These are phyloP conservation scores for Asterophora parasitica DNA, from an alignment of 768 basidiomycete genomes.

Conservation along the genomic window DNA sequence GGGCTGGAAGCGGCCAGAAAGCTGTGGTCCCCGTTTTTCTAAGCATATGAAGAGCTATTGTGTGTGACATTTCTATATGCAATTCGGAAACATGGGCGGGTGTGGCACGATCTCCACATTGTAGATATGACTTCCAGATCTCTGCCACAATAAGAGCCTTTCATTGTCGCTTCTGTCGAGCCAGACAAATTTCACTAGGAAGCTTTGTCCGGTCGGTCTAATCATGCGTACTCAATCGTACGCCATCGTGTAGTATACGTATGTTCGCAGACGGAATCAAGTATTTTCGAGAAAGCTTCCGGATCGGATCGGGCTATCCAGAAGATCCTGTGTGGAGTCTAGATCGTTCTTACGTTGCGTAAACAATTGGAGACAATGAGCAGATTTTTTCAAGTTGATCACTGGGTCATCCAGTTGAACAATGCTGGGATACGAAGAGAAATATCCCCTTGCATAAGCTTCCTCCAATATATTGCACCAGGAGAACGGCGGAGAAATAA, in stretches of 20 bases:
- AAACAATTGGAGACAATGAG: too few species aligned
- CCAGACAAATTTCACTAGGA: neutral
- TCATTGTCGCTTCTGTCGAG: neutral
- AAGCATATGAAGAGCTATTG: neutral
- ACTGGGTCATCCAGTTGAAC: too few species aligned
- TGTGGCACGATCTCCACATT: neutral
- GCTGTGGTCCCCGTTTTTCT: conserved; percentile 6
- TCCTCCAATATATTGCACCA: neutral
- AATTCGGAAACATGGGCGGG: neutral
- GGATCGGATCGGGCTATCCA: neutral
- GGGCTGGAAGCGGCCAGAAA: neutral
- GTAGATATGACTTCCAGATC: neutral
- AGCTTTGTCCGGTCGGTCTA: conserved; percentile 3
- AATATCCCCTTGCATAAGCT: neutral
- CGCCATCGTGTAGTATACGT: neutral
- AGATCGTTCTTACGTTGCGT: too few species aligned
- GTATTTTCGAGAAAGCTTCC: conserved; percentile 1
- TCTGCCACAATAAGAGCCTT: conserved; percentile 1
- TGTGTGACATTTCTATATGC: conserved; percentile 2
- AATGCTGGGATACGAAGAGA: neutral
- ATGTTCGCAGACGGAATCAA: neutral
- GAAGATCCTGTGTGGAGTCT: too few species aligned
- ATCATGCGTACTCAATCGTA: neutral
- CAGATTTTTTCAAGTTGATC: too few species aligned
- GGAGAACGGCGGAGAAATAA: neutral